Percentiles rank a stretch among this genome's conserved stretches.
phyloP scores from a whole-genome alignment of 2,329 filamentous ascomycete species.

The Aureobasidium namibiae region DNA sequence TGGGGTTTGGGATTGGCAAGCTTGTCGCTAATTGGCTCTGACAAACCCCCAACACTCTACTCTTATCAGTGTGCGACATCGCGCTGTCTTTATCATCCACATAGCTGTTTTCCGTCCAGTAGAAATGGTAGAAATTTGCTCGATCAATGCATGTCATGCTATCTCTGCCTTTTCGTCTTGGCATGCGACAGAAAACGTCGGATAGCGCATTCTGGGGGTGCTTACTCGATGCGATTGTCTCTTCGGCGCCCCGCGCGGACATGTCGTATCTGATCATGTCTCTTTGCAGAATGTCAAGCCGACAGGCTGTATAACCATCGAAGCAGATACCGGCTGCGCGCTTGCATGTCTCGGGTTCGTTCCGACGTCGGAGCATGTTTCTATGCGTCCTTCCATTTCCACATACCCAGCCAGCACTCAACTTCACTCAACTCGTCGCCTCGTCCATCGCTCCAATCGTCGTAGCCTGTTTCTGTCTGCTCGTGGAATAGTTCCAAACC shows the following conservation, averaged over 20 bases:
- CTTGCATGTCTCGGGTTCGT: background rate
- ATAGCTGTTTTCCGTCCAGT: background rate
- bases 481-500: slow-evolving; percentile 49
- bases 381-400: slow-evolving; percentile 29
- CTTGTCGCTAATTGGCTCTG: slow-evolving; percentile 8
- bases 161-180: background rate
- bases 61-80: background rate
- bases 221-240: slow-evolving; percentile 9
- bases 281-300: background rate
- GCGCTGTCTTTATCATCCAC: background rate
- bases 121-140: background rate
- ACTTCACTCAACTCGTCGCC: slow-evolving; percentile 38
- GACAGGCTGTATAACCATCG: background rate
- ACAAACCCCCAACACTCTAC: slow-evolving; percentile 1
- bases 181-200: background rate
- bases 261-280: background rate
- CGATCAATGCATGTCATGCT: slow-evolving; percentile 4
- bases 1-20: background rate
- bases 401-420: slow-evolving; percentile 63
- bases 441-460: slow-evolving; percentile 62
- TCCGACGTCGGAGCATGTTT: background rate
- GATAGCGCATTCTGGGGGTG: background rate
- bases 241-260: background rate
- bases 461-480: slow-evolving; percentile 56
- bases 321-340: background rate